Conservation (phyloP, 2,329 filamentous ascomycete species). For the Ceratocystis eucalypticola region DNA sequence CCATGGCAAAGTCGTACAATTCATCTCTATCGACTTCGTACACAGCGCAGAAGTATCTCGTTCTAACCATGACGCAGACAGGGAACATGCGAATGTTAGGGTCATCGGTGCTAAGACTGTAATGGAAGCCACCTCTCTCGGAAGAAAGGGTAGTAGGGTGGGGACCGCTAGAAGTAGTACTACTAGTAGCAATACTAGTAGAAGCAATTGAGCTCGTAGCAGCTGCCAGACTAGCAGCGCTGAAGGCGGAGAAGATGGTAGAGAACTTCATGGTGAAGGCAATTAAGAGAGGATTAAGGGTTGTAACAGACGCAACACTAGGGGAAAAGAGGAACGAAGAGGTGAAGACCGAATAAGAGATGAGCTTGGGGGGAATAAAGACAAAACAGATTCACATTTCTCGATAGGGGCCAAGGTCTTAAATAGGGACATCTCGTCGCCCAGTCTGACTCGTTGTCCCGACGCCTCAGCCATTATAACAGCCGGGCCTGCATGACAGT, state of each 20-base stretch:
- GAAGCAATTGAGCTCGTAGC: neutral
- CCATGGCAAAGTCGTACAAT: neutral
- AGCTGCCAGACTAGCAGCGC: neutral
- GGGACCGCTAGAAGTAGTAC: neutral
- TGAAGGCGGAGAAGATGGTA: neutral
- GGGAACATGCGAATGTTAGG: neutral
- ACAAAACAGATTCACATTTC: neutral
- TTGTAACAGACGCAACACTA: neutral
- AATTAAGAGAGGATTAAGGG: neutral
- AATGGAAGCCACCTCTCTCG: neutral
- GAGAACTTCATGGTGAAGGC: slow-evolving; percentile 3
- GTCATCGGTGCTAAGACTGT: neutral
- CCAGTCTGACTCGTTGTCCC: neutral
- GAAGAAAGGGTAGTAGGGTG: neutral
- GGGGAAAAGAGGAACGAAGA: neutral
- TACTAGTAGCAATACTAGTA: neutral
- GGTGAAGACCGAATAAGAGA: neutral
- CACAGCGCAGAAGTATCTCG: accelerated
- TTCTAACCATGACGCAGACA: neutral
- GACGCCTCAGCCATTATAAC: neutral
- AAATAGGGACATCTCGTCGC: neutral
- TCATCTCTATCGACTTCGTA: accelerated
- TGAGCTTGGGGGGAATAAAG: neutral
- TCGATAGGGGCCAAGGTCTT: neutral
- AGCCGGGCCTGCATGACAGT: neutral